phyloP scores from a whole-genome alignment of 345 rosid genomes.

The Pseudoturritis turrita region DNA sequence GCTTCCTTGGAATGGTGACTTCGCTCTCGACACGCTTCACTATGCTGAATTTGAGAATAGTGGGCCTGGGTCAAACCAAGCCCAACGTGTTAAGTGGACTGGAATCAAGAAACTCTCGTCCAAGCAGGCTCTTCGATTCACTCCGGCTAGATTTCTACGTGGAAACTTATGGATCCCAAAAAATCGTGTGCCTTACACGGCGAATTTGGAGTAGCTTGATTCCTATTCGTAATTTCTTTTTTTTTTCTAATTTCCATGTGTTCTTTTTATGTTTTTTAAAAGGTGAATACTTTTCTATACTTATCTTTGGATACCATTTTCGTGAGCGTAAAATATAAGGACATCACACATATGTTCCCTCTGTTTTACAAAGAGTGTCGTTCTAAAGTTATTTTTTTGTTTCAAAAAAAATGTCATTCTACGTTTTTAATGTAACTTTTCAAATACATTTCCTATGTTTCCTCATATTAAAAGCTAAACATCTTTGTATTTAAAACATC shows the following conservation, averaged over 20 bases:
- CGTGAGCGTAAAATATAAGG: too few relatives aligned
- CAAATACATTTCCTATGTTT: too few relatives aligned
- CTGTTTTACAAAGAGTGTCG: too few relatives aligned
- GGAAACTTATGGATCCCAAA: conserved; percentile 46
- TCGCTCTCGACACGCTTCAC: conserved; percentile 42
- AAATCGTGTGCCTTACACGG: conserved; percentile 42
- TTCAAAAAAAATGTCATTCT: too few relatives aligned
- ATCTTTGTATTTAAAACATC: too few relatives aligned
- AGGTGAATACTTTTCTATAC: too few relatives aligned
- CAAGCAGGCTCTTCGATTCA: conserved; percentile 26
- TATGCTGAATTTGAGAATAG: conserved; percentile 42
- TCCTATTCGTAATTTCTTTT: not conserved
- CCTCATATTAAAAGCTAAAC: too few relatives aligned
- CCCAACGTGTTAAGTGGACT: conserved; percentile 24
- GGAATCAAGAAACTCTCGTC: conserved; percentile 31
- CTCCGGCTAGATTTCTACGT: conserved; percentile 30
- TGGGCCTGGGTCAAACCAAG: conserved; percentile 16
- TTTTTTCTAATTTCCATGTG: not conserved
- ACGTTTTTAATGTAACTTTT: too few relatives aligned
- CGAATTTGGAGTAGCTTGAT: conserved; percentile 33
- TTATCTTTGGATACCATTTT: too few relatives aligned
- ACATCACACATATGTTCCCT: too few relatives aligned
- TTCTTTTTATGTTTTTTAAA: too few relatives aligned
- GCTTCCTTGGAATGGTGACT: conserved; percentile 42
- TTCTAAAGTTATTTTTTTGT: too few relatives aligned